Conservation (phyloP, 371 early-diverging fungal genomes). For the Batkoa obscura region DNA sequence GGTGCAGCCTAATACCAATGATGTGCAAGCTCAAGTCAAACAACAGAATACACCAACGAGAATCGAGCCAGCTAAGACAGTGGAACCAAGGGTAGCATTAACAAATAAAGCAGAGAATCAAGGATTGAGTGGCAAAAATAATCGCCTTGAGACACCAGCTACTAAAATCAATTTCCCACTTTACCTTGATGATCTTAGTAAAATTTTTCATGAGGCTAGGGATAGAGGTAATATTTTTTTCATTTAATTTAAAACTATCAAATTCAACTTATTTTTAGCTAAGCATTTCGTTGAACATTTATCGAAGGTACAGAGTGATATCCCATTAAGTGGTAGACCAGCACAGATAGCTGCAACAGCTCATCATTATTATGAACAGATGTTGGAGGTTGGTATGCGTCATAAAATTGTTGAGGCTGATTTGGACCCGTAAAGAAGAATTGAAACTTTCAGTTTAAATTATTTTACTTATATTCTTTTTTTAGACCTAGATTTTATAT, state of each 20-base stretch:
- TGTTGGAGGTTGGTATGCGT: neutral
- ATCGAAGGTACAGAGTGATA: neutral
- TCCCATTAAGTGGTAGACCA: neutral
- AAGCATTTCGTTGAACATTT: neutral
- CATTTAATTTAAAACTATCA: neutral
- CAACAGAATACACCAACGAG: too few species aligned
- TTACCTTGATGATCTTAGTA: neutral
- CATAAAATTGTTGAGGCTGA: neutral
- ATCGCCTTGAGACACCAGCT: neutral
- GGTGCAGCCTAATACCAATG: too few species aligned
- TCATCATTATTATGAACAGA: neutral
- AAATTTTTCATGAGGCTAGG: neutral
- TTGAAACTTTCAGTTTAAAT: too few species aligned
- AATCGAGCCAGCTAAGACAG: too few species aligned
- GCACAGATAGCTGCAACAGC: neutral
- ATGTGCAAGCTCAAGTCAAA: too few species aligned
- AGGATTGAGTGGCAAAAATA: too few species aligned
- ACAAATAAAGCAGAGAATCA: too few species aligned
- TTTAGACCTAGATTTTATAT: neutral
- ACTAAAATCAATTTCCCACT: conserved; percentile 5
- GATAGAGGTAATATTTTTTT: neutral
- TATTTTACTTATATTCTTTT: neutral
- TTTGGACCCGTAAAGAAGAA: neutral
- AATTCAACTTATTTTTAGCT: too few species aligned
- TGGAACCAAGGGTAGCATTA: too few species aligned